Evolutionary conservation across 495 filamentous ascomycete genomes (phyloP), one percentile per base, ranked within the genome.

Genomic region (Aspergillus steynii): DNA sequence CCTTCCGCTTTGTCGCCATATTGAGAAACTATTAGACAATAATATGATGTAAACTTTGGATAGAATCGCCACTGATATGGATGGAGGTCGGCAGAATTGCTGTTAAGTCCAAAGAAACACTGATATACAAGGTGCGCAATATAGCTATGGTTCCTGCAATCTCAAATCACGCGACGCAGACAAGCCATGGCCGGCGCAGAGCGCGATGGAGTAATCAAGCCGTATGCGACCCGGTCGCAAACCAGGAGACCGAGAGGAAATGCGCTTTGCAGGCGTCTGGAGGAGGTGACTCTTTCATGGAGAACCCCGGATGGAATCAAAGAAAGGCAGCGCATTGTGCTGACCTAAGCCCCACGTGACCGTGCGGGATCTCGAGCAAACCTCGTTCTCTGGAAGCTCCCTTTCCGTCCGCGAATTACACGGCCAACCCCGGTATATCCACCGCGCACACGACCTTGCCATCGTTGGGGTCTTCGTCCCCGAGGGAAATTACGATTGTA

Each of bases 1-100:
- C 87, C 71, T 91, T 91, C 64, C 89, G 85, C 71, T 93, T 93
- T 56, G 88, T 82, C 25, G 90, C 85, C 90, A 93, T 93, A 55
- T 51, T 71, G 51, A 42, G 27, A 26, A 20, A 49, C 32, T 29
- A 3, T 7, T 32, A 15, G 37, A 15, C 7, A 37, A 14, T 10
- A 15, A 12, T 8, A 14, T 14, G 12, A 3, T 2, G 9, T 10
- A 42, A 20, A 20, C 20, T 20, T 42, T 0, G 34, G 34, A 15
- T 29, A 46, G 3, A 25, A 45, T 15, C 7, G 28, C 28, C 15
- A n/a, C 25, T 47, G 32, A 12, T 1, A 29, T 50, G 10, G 29
- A 46, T 28, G 53, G 28, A 25, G 29, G 34, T 47, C 32, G 29
- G 8, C n/a, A 51, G 10, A 28, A 45, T 12, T 27, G 20, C 37